Percentiles rank a stretch among this genome's conserved stretches.
Conservation (phyloP, 768 basidiomycete species). For the Calocybe cyanea region DNA sequence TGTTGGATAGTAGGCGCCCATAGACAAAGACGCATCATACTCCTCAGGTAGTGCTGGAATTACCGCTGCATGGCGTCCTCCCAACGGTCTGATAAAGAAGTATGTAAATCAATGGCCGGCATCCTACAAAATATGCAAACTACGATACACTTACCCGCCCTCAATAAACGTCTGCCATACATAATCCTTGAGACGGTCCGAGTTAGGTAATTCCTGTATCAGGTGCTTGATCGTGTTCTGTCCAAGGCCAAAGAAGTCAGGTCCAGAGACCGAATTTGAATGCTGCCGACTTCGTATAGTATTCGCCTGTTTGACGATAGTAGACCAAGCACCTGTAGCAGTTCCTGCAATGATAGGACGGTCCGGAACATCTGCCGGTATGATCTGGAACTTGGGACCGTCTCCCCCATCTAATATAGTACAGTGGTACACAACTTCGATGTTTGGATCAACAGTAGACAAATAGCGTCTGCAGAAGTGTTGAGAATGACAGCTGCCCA, state of each 20-base stretch:
- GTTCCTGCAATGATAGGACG: conserved; percentile 80
- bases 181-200: conserved; percentile 71
- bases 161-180: conserved; percentile 86
- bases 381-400: conserved; percentile 82
- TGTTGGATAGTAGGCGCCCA: conserved; percentile 43
- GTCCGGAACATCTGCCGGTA: conserved; percentile 67
- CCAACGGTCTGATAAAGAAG: conserved; percentile 50
- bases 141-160: conserved; percentile 63
- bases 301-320: conserved; percentile 80
- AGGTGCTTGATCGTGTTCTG: conserved; percentile 88
- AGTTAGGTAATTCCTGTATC: conserved; percentile 79
- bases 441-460: conserved; percentile 65
- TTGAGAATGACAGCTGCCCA: conserved; percentile 7
- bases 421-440: conserved; percentile 75
- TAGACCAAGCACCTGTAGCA: conserved; percentile 84
- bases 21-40: conserved; percentile 46
- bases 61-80: conserved; percentile 79
- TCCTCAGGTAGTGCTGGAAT: conserved; percentile 79
- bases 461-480: conserved; percentile 58
- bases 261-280: conserved; percentile 84
- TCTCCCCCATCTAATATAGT: conserved; percentile 83
- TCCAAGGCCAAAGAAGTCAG: conserved; percentile 84
- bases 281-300: conserved; percentile 77
- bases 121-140: conserved; percentile 8
- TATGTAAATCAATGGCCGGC: conserved; percentile 1